Conservation (phyloP, 2,329 filamentous ascomycete species). For the Monosporascus sp. region DNA sequence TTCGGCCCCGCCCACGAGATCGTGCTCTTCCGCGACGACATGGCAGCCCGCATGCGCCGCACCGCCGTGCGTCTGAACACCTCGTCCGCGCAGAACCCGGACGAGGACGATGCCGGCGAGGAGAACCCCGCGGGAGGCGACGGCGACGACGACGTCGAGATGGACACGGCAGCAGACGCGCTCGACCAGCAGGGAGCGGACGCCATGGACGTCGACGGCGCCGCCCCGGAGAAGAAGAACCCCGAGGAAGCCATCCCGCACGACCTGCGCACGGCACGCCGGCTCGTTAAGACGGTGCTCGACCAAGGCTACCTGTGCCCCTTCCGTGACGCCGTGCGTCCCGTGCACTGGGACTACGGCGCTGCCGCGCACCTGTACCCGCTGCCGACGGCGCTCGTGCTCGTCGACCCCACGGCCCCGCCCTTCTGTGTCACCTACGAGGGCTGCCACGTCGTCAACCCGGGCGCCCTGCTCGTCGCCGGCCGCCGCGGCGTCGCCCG, state of each 20-base stretch:
- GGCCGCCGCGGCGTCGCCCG: conserved; percentile 63
- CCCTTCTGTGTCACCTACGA: conserved; percentile 89
- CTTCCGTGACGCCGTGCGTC: conserved; percentile 73
- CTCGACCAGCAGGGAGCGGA: conserved; percentile 18
- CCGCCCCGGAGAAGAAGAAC: conserved; percentile 11
- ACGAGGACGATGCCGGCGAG: conserved; percentile 27
- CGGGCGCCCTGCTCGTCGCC: conserved; percentile 67
- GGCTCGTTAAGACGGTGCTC: conserved; percentile 83
- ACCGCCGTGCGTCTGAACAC: conserved; percentile 66
- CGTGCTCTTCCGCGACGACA: conserved; percentile 80
- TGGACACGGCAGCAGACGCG: conserved; percentile 16
- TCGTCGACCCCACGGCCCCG: conserved; percentile 76
- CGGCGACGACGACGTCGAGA: conserved; percentile 26
- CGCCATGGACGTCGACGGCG: conserved; percentile 40
- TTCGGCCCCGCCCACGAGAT: conserved; percentile 89
- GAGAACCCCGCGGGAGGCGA: conserved; percentile 17
- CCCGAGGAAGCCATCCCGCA: conserved; percentile 29
- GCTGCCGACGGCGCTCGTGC: conserved; percentile 73
- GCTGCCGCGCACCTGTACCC: conserved; percentile 77
- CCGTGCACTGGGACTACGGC: conserved; percentile 86
- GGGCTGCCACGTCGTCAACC: conserved; percentile 94
- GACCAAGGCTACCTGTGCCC: conserved; percentile 87
- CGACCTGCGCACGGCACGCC: conserved; percentile 57
- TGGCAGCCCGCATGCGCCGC: conserved; percentile 71
- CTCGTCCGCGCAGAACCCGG: conserved; percentile 21